A percentile compares a stretch with the other conserved stretches of the same genome.
Evolutionary conservation across 2,329 filamentous ascomycete genomes (phyloP).

Genomic region (Ustulina deusta): DNA sequence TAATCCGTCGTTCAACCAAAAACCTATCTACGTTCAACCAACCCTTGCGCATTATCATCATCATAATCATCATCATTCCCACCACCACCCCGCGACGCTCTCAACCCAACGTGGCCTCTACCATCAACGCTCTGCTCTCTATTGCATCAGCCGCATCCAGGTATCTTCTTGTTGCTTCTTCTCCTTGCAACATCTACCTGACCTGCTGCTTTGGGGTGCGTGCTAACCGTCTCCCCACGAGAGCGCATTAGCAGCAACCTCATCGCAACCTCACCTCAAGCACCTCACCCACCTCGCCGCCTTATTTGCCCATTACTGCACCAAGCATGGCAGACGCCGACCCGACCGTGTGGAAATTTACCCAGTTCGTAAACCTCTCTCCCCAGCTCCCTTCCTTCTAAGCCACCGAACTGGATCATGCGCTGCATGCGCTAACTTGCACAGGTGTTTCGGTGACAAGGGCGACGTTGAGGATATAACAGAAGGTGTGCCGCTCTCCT

Average conservation of each 20-base stretch:
- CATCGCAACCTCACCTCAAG: slow-evolving; percentile 33
- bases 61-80: slow-evolving; percentile 40
- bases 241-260: slow-evolving; percentile 39
- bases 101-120: slow-evolving; percentile 29
- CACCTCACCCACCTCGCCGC: slow-evolving; percentile 14
- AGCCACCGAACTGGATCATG: slow-evolving; percentile 38
- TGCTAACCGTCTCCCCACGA: slow-evolving; percentile 40
- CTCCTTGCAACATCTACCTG: slow-evolving; percentile 29
- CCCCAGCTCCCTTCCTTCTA: slow-evolving; percentile 10
- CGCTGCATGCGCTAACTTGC: slow-evolving; percentile 44
- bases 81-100: slow-evolving; percentile 34
- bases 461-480: slow-evolving; percentile 99
- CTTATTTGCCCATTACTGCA: slow-evolving; percentile 27
- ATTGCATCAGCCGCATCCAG: slow-evolving; percentile 28
- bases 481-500: slow-evolving; percentile 73
- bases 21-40: slow-evolving; percentile 40
- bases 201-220: slow-evolving; percentile 34
- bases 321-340: slow-evolving; percentile 42
- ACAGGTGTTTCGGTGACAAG: slow-evolving; percentile 98
- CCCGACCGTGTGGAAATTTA: slow-evolving; percentile 43
- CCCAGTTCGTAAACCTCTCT: slow-evolving; percentile 35
- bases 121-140: slow-evolving; percentile 31
- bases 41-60: slow-evolving; percentile 42
- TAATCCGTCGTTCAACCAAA: slow-evolving; percentile 37
- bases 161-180: slow-evolving; percentile 35